Base-by-base conservation (phyloP, 1,284 basidiomycete species). In the Heliocybe sulcata region DNA sequence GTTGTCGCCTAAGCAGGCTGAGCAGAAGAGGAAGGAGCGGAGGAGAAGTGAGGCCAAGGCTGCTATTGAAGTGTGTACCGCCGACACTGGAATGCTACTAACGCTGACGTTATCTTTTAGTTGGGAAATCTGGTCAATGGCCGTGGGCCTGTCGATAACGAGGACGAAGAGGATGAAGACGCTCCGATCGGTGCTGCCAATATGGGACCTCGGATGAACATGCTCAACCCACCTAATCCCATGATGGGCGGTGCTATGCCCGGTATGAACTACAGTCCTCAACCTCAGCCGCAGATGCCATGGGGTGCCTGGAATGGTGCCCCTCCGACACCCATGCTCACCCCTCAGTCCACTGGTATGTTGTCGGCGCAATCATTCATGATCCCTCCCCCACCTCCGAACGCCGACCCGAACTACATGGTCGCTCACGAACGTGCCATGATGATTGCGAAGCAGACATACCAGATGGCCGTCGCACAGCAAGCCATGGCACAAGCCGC, bases 391-490 rank as follows among this genome's bases (percentile, higher is more conserved):
- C 60, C 67, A 16, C 66, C 69, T 16, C 69, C 67, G 3, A 60
- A 52, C 61, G 63, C 67, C 4, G 85, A 90, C 60, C 80, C 82
- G 9, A 68, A 67, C 19, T 82, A 81, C 64, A 59, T 87, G 19
- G 81, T 74, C 2, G 89, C 88, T 12, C 89, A 92, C 65, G 88
- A 90, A 63, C 87, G 87, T 57, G 89, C 89, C 1, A 87, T 92
- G 79, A 72, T 88, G 69, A 73, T 77, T 52, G 90, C 90, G 52
- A 92, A 92, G 67, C 90, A 92, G 65, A 83, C 90, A 2, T 92
- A 90, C 64, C 89, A 92, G 68, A 82, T 85, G 73, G 85, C 89
- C 10, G 87, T 91, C 51, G 90, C 90, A 3, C 90, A 90, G 66
- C 89, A 92, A 61, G 90, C 90, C 11, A 86, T 92, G 79, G 84